These are phyloP conservation scores for Adansonia madagascariensis DNA, from an alignment of 441 rosid species.

Conservation along the genomic window DNA sequence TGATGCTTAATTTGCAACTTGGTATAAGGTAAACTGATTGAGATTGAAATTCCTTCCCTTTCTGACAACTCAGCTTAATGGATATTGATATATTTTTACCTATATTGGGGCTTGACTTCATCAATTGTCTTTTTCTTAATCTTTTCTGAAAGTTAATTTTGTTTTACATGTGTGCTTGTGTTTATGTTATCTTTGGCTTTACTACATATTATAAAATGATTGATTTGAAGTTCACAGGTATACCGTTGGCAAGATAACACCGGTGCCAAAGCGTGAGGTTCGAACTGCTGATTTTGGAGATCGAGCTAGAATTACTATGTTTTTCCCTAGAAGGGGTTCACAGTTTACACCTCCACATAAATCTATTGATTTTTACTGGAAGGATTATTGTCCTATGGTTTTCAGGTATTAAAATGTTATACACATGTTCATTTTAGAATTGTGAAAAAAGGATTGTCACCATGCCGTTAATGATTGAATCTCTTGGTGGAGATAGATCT, in stretches of 20 bases:
- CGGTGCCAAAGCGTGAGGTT: constrained; percentile 88
- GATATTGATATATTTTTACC: background rate
- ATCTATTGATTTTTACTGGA: constrained; percentile 89
- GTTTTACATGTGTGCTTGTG: background rate
- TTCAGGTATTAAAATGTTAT: constrained; percentile 62
- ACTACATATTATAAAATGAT: constrained; percentile 28
- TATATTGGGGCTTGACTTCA: background rate
- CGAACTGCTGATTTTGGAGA: constrained; percentile 87
- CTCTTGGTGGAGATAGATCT: background rate
- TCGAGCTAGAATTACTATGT: constrained; percentile 93
- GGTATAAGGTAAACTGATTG: constrained; percentile 79
- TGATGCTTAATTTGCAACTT: constrained; percentile 93
- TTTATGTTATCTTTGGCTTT: constrained; percentile 14
- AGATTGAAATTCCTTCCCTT: background rate
- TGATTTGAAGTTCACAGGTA: constrained; percentile 75
- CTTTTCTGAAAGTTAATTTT: background rate
- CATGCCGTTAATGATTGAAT: constrained; percentile 9
- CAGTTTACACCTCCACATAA: constrained; percentile 90
- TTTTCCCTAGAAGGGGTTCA: constrained; percentile 83
- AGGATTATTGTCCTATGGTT: constrained; percentile 99
- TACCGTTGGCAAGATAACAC: constrained; percentile 94
- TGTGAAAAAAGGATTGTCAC: background rate
- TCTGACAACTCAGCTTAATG: background rate
- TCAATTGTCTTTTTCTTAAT: background rate
- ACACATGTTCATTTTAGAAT: constrained; percentile 10